Evolutionary conservation across 2,329 filamentous ascomycete species (phyloP), one percentile per base, ranked within the genome.

Genomic region (Teratosphaeria nubilosa): DNA sequence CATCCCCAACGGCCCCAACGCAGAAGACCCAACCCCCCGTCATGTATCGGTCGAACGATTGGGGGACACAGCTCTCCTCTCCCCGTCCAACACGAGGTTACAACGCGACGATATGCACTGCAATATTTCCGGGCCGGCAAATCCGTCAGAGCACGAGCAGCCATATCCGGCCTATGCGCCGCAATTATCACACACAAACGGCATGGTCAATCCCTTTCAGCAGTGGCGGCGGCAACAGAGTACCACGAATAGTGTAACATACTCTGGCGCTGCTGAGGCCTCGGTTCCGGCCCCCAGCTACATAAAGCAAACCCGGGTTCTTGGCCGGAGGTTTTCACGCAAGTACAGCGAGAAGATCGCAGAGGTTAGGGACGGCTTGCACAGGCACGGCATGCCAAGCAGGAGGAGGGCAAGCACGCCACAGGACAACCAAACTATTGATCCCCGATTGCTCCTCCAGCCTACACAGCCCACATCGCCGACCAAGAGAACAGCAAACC

Each of bases 361-460:
- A 11, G 54, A 60, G 24, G 27, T 63, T 9, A 56, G 41, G 31
- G 58, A 63, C 7, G 58, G 54, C 51, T 20, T 63, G 37, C 31
- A 48, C 31, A 55, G 51, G 52, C 55, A 55, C 53, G 57, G 51
- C 22, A 25, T 55, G 5, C 51, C 56, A 32, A 57, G 58, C 30
- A 59, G 65, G 50, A 62, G 67, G 55, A 58, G 66, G 55, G 63
- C 64, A 16, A 68, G 66, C 60, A 66, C 63, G n/a, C 64, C 65
- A n/a, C 60, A 63, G 24, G 52, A 55, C 31, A 55, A 51, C 14
- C 55, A 52, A 10, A 45, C 52, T 5, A 22, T 30, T 1, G 56
- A 58, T 25, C 54, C 54, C 9, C 55, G 55, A 45, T 52, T 51
- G 22, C 25, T 53, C 13, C 41, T 48, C 10, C 41, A 48, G 41